phyloP scores from a whole-genome alignment of 31 red algal species.

The Odonthalia washingtoniensis region DNA sequence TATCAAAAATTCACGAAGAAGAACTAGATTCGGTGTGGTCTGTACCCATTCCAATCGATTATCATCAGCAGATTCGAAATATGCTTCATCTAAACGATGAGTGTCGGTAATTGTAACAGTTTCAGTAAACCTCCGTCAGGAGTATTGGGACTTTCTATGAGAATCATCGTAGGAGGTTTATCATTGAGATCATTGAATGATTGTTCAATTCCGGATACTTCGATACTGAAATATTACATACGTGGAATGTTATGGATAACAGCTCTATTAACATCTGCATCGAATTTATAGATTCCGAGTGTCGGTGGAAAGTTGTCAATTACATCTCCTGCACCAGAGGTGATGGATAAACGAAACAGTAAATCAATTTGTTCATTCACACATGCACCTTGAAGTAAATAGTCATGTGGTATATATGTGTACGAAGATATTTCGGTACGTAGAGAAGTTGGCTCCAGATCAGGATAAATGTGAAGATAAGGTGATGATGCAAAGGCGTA shows the following conservation, averaged over 20 bases:
- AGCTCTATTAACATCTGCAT: conserved; percentile 94
- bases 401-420: conserved; percentile 68
- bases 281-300: conserved; percentile 98
- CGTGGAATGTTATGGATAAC: conserved; percentile 61
- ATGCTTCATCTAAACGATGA: conserved; percentile 93
- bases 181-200: conserved; percentile 37
- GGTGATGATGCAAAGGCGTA: conserved; percentile 69
- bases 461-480: conserved; percentile 96
- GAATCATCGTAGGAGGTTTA: conserved; percentile 76
- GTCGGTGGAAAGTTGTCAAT: conserved; percentile 95
- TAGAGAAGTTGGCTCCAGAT: conserved; percentile 78
- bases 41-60: conserved; percentile 71
- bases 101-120: conserved; percentile 79
- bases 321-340: conserved; percentile 59
- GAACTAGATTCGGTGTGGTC: conserved; percentile 80
- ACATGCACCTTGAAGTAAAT: conserved; percentile 86
- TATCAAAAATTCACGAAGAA: conserved; percentile 93
- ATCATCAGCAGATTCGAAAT: conserved; percentile 84
- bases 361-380: conserved; percentile 97
- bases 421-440: conserved; percentile 81
- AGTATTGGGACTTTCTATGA: conserved; percentile 95
- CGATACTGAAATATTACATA: conserved; percentile 53
- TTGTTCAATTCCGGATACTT: conserved; percentile 61
- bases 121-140: conserved; percentile 88
- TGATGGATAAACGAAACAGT: conserved; percentile 88